Percentiles rank a stretch among this genome's conserved stretches.
These are phyloP conservation scores for Fallopia convolvulus DNA, from an alignment of 148 eudicot genomes.

Conservation along the genomic window DNA sequence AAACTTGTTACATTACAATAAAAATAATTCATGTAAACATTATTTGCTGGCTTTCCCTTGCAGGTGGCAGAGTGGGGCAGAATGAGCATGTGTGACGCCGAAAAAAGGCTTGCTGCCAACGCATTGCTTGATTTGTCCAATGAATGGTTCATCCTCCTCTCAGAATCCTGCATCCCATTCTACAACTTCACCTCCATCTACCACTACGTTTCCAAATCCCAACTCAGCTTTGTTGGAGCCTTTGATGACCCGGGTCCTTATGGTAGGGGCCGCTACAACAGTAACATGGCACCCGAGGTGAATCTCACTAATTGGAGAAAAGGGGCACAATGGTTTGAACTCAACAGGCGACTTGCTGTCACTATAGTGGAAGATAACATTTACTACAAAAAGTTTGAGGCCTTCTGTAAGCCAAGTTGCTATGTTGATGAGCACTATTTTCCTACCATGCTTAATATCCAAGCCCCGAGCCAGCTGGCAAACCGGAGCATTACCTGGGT, in stretches of 20 bases:
- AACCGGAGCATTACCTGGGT: conserved; percentile 82
- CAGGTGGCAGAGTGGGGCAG: conserved; percentile 70
- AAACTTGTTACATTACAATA: not conserved
- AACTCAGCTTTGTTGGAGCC: conserved; percentile 59
- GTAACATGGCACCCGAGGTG: conserved; percentile 65
- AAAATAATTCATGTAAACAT: not conserved
- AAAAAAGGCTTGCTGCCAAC: conserved; percentile 72
- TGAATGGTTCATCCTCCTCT: conserved; percentile 64
- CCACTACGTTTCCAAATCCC: conserved; percentile 49
- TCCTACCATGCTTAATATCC: conserved; percentile 78
- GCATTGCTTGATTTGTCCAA: conserved; percentile 75
- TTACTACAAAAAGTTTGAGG: conserved; percentile 53
- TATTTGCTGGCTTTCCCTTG: not conserved
- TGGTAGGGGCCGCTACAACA: conserved; percentile 71
- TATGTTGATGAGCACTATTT: conserved; percentile 91
- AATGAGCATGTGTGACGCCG: conserved; percentile 91
- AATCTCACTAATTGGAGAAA: conserved; percentile 66
- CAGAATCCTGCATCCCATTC: conserved; percentile 79
- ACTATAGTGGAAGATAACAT: conserved; percentile 44
- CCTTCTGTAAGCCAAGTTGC: conserved; percentile 60
- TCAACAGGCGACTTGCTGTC: conserved; percentile 52
- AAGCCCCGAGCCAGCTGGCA: conserved; percentile 40
- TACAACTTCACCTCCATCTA: conserved; percentile 54
- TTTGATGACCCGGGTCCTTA: conserved; percentile 65
- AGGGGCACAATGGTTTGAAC: conserved; percentile 82